phyloP scores from a whole-genome alignment of 257 asterid species.

The Przewalskia tangutica region DNA sequence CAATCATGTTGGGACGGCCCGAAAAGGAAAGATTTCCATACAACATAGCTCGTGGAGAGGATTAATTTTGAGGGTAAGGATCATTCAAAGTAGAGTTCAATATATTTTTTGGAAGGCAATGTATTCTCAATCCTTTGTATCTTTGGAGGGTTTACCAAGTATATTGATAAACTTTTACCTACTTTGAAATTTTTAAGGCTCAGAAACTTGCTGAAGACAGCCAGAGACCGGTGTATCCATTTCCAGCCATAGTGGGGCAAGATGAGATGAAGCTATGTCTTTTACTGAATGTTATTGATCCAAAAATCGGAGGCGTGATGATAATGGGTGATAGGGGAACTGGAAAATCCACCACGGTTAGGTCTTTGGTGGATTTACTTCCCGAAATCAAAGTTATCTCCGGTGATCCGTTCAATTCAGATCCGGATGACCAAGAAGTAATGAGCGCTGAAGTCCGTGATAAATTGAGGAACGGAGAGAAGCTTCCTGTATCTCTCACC shows the following conservation, averaged over 20 bases:
- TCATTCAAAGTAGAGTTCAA: background rate
- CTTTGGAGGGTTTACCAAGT: background rate
- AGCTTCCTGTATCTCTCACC: slow-evolving; percentile 36
- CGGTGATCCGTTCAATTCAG: slow-evolving; percentile 86
- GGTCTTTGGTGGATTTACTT: slow-evolving; percentile 79
- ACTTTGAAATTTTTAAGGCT: slow-evolving; percentile 22
- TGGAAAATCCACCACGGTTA: slow-evolving; percentile 83
- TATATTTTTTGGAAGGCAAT: background rate
- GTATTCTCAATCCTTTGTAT: background rate
- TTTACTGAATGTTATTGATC: slow-evolving; percentile 75
- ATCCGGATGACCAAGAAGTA: slow-evolving; percentile 81
- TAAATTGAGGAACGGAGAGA: slow-evolving; percentile 39
- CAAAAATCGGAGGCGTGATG: slow-evolving; percentile 98
- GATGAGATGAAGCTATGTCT: slow-evolving; percentile 95
- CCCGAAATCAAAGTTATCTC: slow-evolving; percentile 71
- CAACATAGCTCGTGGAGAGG: background rate
- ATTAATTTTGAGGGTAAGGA: background rate
- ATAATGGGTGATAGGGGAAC: slow-evolving; percentile 98
- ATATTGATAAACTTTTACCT: background rate
- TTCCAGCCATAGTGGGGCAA: slow-evolving; percentile 96
- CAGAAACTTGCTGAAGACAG: slow-evolving; percentile 51
- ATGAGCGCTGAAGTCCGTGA: slow-evolving; percentile 80
- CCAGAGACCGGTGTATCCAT: slow-evolving; percentile 92
- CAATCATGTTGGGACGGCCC: background rate
- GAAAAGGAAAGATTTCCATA: background rate